Evolutionary conservation across 2,329 filamentous ascomycete species (phyloP), one percentile per base, ranked within the genome.

Genomic region (Neonectria faginata): DNA sequence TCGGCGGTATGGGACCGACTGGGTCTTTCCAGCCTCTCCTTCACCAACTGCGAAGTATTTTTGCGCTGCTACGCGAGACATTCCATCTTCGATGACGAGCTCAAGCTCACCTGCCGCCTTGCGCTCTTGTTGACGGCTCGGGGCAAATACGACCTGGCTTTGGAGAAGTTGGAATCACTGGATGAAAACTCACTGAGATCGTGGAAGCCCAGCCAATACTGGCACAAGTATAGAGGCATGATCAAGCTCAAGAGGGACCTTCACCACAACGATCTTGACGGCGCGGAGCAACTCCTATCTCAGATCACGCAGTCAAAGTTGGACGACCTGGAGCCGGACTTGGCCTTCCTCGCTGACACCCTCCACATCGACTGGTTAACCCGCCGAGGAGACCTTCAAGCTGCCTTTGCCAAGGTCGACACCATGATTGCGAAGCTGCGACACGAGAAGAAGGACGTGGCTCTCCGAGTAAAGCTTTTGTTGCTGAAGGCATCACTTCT

Each of bases 1-100:
- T 89, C 91, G 31, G 86, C 92, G 0, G 77, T 96, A 1, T 97
- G 92, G 85, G 89, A 90, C 56, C 86, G 94, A 41, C 84, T 97
- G 33, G 95, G 93, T 75, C 79, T 85, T 62, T 75, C 84, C 0
- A 80, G 82, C 27, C 75, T 88, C 70, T 85, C 91, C 44, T 79
- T 84, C 18, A 84, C 86, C 57, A 86, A 87, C 22, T 91, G 89
- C 73, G 91, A 97, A 67, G 83, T 93, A 0, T 94, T 97, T 62
- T 83, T 94, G 16, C 85, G 89, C 57, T 94, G 92, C 67, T 91
- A 97, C 74, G 82, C 84, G 4, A 79, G 82, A 7, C 77, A 83
- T 65, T 79, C 84, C 0, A 77, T 84, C 3, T 87, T 94, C 47
- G 93, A 97, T 67, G 95, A 98, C 70, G 86, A 89, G 54, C 84